Evolutionary conservation across 1,284 basidiomycete species (phyloP).

Genomic region (Butyriboletus appendiculatus): DNA sequence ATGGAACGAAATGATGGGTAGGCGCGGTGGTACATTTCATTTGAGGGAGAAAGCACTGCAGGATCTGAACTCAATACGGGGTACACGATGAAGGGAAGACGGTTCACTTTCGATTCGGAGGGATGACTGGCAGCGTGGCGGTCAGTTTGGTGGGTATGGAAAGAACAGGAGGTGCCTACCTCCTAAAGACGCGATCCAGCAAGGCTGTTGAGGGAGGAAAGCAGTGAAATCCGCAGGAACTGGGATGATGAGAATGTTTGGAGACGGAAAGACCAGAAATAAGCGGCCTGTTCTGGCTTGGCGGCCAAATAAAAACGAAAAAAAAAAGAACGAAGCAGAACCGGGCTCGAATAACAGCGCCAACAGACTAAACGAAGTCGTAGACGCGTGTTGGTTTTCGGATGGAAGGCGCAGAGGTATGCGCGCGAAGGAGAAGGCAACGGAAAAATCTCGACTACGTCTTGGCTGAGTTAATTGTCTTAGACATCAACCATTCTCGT

Average conservation of each 20-base stretch:
- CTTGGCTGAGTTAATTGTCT: slow-evolving; percentile 19
- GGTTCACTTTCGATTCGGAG: slow-evolving; percentile 25
- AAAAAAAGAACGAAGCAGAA: background rate
- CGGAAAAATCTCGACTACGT: slow-evolving; percentile 2
- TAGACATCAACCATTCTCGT: background rate
- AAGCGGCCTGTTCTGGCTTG: background rate
- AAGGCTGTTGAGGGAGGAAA: slow-evolving; percentile 9
- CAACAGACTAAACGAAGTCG: background rate
- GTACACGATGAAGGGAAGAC: background rate
- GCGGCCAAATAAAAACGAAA: slow-evolving; percentile 6
- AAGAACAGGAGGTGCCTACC: background rate
- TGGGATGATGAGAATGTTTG: slow-evolving; percentile 2
- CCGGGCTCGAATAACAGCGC: background rate
- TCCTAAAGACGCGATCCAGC: slow-evolving; percentile 15
- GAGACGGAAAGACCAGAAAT: slow-evolving; percentile 1
- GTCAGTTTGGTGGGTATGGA: background rate
- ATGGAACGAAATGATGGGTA: slow-evolving; percentile 42
- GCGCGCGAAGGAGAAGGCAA: slow-evolving; percentile 20
- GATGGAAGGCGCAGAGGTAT: slow-evolving; percentile 1
- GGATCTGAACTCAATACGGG: slow-evolving; percentile 15
- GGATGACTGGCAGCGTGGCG: background rate
- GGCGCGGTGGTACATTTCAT: slow-evolving; percentile 45
- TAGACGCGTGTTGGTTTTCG: slow-evolving; percentile 18
- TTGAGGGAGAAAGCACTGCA: slow-evolving; percentile 34
- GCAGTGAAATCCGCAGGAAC: slow-evolving; percentile 3